These are phyloP conservation scores for Cicer cuneatum DNA, from an alignment of 306 rosid genomes.

Conservation along the genomic window DNA sequence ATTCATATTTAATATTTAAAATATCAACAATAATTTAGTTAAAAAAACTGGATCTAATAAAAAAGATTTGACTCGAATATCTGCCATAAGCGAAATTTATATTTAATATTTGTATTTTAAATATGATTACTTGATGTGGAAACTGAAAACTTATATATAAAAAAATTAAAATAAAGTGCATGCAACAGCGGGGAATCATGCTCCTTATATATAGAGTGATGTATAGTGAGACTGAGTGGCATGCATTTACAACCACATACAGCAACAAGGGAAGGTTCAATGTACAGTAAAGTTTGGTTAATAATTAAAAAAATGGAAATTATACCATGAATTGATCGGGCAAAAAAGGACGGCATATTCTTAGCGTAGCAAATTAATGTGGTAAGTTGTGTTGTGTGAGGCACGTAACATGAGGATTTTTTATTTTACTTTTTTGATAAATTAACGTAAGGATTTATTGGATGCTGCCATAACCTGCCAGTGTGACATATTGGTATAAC, in stretches of 20 bases:
- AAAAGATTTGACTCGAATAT: too few relatives aligned
- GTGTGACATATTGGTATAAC: constrained; percentile 20
- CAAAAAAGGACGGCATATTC: constrained; percentile 48
- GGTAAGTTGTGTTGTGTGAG: constrained; percentile 59
- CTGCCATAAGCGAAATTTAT: too few relatives aligned
- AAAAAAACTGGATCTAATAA: too few relatives aligned
- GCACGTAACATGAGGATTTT: constrained; percentile 55
- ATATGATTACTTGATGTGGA: too few relatives aligned
- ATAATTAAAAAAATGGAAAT: constrained; percentile 12
- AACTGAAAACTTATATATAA: too few relatives aligned
- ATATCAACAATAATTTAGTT: too few relatives aligned
- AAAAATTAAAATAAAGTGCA: neutral
- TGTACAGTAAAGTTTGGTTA: constrained; percentile 46
- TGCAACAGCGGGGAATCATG: neutral
- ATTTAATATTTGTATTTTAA: too few relatives aligned
- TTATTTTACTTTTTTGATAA: too few relatives aligned
- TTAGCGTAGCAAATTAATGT: constrained; percentile 58
- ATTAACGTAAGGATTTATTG: constrained; percentile 42
- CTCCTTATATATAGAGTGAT: neutral
- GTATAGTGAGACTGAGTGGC: constrained; percentile 21
- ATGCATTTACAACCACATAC: constrained; percentile 17
- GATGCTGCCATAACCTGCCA: constrained; percentile 49
- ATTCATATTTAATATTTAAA: too few relatives aligned
- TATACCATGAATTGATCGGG: neutral
- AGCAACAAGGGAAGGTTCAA: constrained; percentile 42